Percentiles rank a stretch among this genome's conserved stretches.
These are phyloP conservation scores for Pinus taeda DNA, from an alignment of 75 land plant genomes.

Conservation along the genomic window DNA sequence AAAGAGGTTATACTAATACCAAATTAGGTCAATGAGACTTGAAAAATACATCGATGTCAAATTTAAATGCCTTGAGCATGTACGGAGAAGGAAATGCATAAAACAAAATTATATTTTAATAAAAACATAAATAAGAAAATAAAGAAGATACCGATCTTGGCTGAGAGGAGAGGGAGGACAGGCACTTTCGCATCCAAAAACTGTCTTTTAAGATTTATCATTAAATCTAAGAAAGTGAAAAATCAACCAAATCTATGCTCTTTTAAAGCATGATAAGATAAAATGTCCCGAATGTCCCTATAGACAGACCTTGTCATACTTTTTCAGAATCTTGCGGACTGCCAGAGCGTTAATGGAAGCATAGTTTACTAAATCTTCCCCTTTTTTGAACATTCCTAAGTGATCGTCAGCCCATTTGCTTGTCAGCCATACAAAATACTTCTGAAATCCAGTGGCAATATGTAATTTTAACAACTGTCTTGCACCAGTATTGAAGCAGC, in stretches of 20 bases:
- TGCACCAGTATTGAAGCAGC: constrained; percentile 74
- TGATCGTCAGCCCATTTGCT: constrained; percentile 28
- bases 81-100: no score
- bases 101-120: no score
- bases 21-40: no score
- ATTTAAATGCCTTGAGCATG: no score
- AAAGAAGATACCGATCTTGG: no score
- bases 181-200: neutral
- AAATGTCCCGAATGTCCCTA: neutral
- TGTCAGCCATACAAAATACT: constrained; percentile 48
- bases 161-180: no score
- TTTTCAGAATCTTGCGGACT: constrained; percentile 87
- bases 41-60: no score
- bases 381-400: constrained; percentile 54
- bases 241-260: neutral
- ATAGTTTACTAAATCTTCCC: constrained; percentile 72
- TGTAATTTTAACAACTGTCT: constrained; percentile 73
- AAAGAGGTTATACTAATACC: no score
- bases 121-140: no score
- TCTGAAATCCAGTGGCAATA: constrained; percentile 63
- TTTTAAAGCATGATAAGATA: neutral
- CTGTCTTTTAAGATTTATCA: neutral
- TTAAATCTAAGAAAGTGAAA: neutral
- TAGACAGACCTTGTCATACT: constrained; percentile 85
- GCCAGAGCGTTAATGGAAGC: constrained; percentile 86